Conservation (phyloP, 78 protist species). For the Polysphondylium violaceum region DNA sequence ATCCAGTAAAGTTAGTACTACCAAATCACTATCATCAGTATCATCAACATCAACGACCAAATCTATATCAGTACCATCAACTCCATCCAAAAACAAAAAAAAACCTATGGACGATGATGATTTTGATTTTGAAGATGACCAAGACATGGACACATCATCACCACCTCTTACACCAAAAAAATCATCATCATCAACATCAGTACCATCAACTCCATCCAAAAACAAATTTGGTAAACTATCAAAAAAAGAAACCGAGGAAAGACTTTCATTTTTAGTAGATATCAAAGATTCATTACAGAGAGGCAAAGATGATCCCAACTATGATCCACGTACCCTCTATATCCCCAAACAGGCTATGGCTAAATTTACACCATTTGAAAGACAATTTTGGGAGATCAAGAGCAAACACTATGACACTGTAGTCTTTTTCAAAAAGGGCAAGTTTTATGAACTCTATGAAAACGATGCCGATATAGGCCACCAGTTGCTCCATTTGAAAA, state of each 20-base stretch:
- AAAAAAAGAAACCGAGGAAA: constrained; percentile 24
- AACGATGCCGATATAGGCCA: constrained; percentile 93
- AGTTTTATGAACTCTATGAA: constrained; percentile 96
- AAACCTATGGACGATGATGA: not conserved
- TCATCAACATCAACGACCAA: not conserved
- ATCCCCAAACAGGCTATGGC: constrained; percentile 37
- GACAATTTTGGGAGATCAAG: constrained; percentile 96
- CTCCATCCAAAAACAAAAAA: not conserved
- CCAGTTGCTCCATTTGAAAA: constrained; percentile 84
- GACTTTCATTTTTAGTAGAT: constrained; percentile 48
- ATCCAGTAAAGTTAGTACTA: no score
- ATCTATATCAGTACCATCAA: not conserved
- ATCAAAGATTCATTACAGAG: constrained; percentile 66
- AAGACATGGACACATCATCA: not conserved
- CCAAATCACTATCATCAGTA: not conserved
- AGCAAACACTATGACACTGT: constrained; percentile 86
- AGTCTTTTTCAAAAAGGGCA: constrained; percentile 93
- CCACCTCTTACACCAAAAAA: no score
- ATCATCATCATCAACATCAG: not conserved
- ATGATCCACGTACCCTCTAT: constrained; percentile 83
- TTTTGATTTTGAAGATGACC: not conserved
- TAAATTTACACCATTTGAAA: constrained; percentile 86
- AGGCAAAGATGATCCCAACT: constrained; percentile 63
- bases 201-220: not conserved
- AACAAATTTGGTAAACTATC: constrained; percentile 20